Evolutionary conservation across 2,329 filamentous ascomycete species (phyloP).

Genomic region (Aspergillus transmontanensis): DNA sequence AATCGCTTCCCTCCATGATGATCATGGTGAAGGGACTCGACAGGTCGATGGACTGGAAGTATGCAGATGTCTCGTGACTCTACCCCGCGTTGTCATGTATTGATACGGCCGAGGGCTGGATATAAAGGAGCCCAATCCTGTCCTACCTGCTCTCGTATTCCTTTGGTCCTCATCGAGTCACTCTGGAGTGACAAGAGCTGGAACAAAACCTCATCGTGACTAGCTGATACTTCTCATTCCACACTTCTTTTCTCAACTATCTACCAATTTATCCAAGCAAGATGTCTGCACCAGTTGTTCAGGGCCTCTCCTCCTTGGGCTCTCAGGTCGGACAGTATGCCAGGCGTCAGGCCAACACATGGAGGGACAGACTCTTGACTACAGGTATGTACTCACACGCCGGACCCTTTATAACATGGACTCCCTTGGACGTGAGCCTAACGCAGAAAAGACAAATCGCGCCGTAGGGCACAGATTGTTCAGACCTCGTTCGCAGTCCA

Average conservation of each 20-base stretch:
- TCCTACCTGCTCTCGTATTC: constrained; percentile 2
- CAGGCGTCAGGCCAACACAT: constrained; percentile 20
- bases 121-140: neutral
- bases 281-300: constrained; percentile 26
- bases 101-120: neutral
- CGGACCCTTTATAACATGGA: no score
- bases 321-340: constrained; percentile 20
- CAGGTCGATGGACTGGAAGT: neutral
- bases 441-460: constrained; percentile 26
- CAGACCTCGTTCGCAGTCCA: constrained; percentile 35
- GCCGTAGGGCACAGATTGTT: constrained; percentile 29
- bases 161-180: neutral
- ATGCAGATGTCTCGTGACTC: neutral
- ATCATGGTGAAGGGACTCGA: neutral
- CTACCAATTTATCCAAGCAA: constrained; percentile 6
- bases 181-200: neutral
- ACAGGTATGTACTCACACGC: constrained; percentile 18
- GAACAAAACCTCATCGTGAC: neutral
- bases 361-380: constrained; percentile 23
- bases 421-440: neutral
- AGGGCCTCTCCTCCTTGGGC: constrained; percentile 21
- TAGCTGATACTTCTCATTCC: neutral
- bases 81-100: neutral
- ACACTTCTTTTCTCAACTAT: neutral
- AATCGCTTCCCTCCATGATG: constrained; percentile 1